Evolutionary conservation across 306 rosid species (phyloP), one percentile per base, ranked within the genome.

Genomic region (Senna tora): DNA sequence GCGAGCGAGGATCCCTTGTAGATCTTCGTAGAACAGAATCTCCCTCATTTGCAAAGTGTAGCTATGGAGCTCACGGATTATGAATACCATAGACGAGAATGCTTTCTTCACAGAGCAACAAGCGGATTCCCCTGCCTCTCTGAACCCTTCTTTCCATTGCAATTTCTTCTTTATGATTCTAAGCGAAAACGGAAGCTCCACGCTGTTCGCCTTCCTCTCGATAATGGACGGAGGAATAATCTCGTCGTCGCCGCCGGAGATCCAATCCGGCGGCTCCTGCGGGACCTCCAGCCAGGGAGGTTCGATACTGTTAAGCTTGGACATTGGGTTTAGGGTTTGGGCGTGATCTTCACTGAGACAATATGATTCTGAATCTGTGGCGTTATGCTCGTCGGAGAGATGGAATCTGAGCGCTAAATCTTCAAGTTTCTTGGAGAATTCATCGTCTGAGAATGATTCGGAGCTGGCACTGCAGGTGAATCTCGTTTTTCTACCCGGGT

Each of bases 51-150:
- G 99, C 0, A 95, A 17, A 2, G 88, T 77, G 74, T 76, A 95
- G 74, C 92, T 81, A 3, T 95, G 97, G 19, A 95, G 92, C 82
- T 95, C 99, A 4, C 93, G 81, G 34, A 95, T 84, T 49, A 95
- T 95, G 62, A 95, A 92, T 46, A 95, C 97, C 96, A 95, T 90
- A 0, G 96, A 91, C 13, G 93, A 89, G 65, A 95, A 91, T 6
- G 99, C 99, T 62, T 73, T 89, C 65, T 87, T 84, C 14, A 95
- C 90, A 4, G 99, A 89, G 47, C 87, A 89, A 61, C 67, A 79
- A 4, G 97, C 91, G 1, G 89, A 89, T 63, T 82, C 93, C 13
- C 90, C 93, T 2, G 84, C 88, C 19, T 89, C 97, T 57, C 74
- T 81, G 12, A 91, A 74, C 6, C 81, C 91, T n/a, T 86, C 89